phyloP scores from a whole-genome alignment of 441 rosid genomes.

The Jatropha multifida region DNA sequence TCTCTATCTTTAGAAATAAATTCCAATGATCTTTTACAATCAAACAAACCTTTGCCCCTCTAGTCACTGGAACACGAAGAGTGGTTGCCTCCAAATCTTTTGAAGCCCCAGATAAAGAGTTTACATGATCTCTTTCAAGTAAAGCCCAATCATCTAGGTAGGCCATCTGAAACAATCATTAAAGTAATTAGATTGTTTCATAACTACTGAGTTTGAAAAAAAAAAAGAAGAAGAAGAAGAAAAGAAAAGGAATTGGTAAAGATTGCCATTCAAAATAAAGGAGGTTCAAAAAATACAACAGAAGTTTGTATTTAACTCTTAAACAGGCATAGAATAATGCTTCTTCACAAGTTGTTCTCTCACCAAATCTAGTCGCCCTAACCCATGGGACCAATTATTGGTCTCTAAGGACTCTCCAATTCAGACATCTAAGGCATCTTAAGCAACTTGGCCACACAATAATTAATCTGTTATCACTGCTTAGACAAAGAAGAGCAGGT shows the following conservation, averaged over 20 bases:
- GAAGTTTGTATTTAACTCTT: neutral
- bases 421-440: neutral
- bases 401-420: neutral
- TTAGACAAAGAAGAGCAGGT: neutral
- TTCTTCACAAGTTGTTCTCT: neutral
- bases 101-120: slow-evolving; percentile 73
- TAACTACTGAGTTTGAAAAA: neutral
- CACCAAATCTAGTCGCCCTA: neutral
- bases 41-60: slow-evolving; percentile 75
- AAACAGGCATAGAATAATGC: neutral
- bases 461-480: neutral
- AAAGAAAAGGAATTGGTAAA: neutral
- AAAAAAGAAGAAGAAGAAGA: neutral
- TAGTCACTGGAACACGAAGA: slow-evolving; percentile 82
- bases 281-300: neutral
- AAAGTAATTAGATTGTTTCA: slow-evolving; percentile 28
- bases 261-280: neutral
- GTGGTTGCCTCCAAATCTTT: slow-evolving; percentile 93
- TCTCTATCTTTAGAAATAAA: slow-evolving; percentile 27
- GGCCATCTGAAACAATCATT: slow-evolving; percentile 53
- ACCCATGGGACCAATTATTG: neutral
- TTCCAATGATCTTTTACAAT: slow-evolving; percentile 9
- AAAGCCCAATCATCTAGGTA: slow-evolving; percentile 83
- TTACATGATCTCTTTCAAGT: slow-evolving; percentile 73
- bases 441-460: neutral